These are phyloP conservation scores for Cardamine resedifolia DNA, from an alignment of 345 rosid genomes.

Conservation along the genomic window DNA sequence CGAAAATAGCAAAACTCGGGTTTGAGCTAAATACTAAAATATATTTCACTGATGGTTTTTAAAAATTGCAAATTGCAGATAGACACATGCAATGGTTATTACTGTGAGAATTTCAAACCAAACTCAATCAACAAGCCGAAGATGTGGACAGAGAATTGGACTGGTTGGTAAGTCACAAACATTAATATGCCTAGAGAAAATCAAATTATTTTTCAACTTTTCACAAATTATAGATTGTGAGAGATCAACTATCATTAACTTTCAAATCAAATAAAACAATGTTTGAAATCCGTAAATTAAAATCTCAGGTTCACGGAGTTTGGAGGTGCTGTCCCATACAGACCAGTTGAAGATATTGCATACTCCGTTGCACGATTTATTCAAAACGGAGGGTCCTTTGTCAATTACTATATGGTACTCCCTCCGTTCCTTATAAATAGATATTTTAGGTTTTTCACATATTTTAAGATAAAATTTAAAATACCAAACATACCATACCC, in stretches of 20 bases:
- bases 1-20: no score
- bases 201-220: background rate
- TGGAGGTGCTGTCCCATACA: conserved; percentile 68
- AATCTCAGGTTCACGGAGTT: conserved; percentile 59
- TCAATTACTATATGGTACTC: conserved; percentile 95
- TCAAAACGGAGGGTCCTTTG: conserved; percentile 75
- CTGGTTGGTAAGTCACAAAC: conserved; percentile 68
- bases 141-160: conserved; percentile 98
- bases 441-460: no score
- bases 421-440: no score
- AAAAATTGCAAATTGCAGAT: conserved; percentile 45
- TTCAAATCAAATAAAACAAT: background rate
- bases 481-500: no score
- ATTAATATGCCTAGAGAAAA: background rate
- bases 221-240: background rate
- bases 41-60: background rate
- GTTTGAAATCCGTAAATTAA: background rate
- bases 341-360: conserved; percentile 89
- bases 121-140: conserved; percentile 66
- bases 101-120: conserved; percentile 74
- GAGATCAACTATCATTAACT: background rate
- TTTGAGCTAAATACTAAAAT: no score
- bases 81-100: conserved; percentile 87
- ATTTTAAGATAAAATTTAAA: no score
- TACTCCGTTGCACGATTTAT: conserved; percentile 77